These are phyloP conservation scores for Capsicum baccatum DNA, from an alignment of 257 asterid genomes.

Conservation along the genomic window DNA sequence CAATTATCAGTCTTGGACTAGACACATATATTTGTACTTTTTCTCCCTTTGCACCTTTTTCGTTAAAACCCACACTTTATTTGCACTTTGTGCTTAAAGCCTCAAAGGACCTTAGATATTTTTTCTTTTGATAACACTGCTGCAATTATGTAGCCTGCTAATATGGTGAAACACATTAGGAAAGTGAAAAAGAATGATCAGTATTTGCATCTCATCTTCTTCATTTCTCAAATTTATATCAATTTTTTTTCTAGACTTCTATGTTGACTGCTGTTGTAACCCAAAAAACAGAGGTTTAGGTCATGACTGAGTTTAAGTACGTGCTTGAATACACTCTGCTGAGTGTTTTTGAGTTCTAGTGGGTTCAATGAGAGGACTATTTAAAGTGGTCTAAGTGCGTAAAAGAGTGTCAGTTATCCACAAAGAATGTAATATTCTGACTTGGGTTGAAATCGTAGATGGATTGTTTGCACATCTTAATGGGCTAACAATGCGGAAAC, in stretches of 20 bases:
- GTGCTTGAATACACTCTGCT: constrained; percentile 14
- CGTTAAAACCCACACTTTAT: too few species aligned
- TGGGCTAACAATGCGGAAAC: constrained; percentile 94
- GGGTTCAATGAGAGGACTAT: constrained; percentile 47
- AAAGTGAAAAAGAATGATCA: constrained; percentile 4
- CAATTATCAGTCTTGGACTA: too few species aligned
- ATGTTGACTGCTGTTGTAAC: constrained; percentile 18
- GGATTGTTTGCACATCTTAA: constrained; percentile 90
- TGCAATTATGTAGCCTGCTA: not conserved
- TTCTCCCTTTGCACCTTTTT: too few species aligned
- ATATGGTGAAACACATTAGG: not conserved
- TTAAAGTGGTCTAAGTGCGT: constrained; percentile 55
- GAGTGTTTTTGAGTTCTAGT: constrained; percentile 27
- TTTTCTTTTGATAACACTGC: too few species aligned
- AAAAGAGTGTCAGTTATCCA: constrained; percentile 55
- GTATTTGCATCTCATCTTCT: not conserved
- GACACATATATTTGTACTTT: too few species aligned
- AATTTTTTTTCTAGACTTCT: not conserved
- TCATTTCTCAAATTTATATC: constrained; percentile 6
- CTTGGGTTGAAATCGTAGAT: constrained; percentile 99
- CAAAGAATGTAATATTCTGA: constrained; percentile 73
- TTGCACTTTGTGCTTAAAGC: too few species aligned
- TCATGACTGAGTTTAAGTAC: constrained; percentile 14
- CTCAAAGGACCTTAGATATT: too few species aligned
- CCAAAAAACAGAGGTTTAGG: not conserved